A percentile compares a stretch with the other conserved stretches of the same genome.
phyloP scores from a whole-genome alignment of 2,329 filamentous ascomycete genomes.

The Allantophomopsis lycopodina region DNA sequence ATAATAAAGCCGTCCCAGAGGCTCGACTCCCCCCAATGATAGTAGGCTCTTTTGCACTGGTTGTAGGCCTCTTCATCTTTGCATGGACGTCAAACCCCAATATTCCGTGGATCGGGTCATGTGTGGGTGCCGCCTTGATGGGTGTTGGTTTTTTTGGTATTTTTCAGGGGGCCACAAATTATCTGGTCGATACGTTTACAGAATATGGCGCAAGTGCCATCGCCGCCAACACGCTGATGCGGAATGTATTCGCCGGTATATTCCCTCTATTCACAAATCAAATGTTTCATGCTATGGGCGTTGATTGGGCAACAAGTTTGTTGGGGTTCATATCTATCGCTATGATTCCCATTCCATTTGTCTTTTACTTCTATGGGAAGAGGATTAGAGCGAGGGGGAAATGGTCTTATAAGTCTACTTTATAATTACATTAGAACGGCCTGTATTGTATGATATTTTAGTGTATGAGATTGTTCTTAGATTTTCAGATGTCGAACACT shows the following conservation, averaged over 20 bases:
- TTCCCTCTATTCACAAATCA: too few relatives aligned
- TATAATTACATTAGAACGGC: too few relatives aligned
- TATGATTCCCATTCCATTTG: not conserved
- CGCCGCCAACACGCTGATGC: too few relatives aligned
- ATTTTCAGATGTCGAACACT: too few relatives aligned
- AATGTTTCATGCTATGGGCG: too few relatives aligned
- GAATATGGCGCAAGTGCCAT: too few relatives aligned
- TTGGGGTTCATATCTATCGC: not conserved
- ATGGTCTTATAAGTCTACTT: not conserved
- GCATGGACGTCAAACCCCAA: slow-evolving; percentile 29
- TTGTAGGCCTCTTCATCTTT: slow-evolving; percentile 35
- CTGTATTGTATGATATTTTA: too few relatives aligned
- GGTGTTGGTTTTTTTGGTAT: slow-evolving; percentile 69
- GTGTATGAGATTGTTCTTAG: too few relatives aligned
- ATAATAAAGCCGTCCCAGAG: slow-evolving; percentile 22
- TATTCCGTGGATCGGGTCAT: slow-evolving; percentile 47
- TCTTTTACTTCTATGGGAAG: not conserved
- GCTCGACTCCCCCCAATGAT: slow-evolving; percentile 32
- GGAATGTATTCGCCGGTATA: too few relatives aligned
- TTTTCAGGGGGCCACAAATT: slow-evolving; percentile 66
- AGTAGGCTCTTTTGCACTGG: slow-evolving; percentile 25
- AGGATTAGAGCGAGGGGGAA: not conserved
- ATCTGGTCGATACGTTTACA: slow-evolving; percentile 61
- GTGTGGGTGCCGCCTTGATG: slow-evolving; percentile 41
- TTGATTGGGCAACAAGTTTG: not conserved